Evolutionary conservation across 306 rosid species (phyloP).

Genomic region (Morella rubra): DNA sequence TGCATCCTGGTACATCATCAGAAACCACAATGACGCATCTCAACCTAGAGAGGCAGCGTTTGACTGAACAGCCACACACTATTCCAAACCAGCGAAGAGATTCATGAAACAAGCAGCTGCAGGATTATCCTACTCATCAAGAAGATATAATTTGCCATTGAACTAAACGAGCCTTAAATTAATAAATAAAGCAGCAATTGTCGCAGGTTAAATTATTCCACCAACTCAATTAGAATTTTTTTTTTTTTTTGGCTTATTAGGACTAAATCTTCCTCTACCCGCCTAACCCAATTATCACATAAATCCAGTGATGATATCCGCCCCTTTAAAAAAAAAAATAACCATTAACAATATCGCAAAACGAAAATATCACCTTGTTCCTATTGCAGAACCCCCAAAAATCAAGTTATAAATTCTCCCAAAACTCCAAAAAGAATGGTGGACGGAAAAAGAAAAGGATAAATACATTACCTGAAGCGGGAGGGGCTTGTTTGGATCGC

Average conservation of each 20-base stretch:
- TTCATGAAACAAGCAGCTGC: background rate
- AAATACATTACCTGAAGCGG: conserved; percentile 34
- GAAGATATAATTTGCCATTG: background rate
- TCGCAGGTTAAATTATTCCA: background rate
- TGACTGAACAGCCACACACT: background rate
- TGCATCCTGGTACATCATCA: too few species aligned
- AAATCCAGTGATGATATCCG: background rate
- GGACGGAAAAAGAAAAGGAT: background rate
- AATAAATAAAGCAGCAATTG: too few species aligned
- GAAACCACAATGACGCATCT: too few species aligned
- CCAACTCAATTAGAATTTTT: background rate
- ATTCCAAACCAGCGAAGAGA: background rate
- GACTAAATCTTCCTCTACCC: conserved; percentile 3
- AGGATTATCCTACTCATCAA: background rate
- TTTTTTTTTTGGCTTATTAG: background rate
- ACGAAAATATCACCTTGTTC: background rate
- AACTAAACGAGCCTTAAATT: background rate
- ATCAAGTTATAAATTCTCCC: background rate
- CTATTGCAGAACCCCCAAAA: conserved; percentile 5
- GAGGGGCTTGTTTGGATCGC: conserved; percentile 54
- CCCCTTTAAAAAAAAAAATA: background rate
- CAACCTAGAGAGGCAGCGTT: background rate
- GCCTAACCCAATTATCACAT: background rate
- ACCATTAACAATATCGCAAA: background rate
- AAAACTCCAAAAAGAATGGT: background rate